Conservation (phyloP, 306 rosid species). For the Quercus suber region DNA sequence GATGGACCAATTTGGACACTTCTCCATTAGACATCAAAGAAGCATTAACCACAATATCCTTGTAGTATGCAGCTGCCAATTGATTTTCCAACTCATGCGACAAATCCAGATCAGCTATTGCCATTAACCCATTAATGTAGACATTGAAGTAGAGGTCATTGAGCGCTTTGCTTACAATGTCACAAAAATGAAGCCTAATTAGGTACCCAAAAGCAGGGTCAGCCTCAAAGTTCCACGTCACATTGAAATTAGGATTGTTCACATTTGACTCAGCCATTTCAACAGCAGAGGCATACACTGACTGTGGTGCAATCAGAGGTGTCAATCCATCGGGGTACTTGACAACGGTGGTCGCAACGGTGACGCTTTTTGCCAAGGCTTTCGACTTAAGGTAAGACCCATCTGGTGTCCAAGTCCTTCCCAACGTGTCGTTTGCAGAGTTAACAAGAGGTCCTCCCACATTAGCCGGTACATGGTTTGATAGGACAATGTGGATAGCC, state of each 20-base stretch:
- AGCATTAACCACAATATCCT: conserved; percentile 55
- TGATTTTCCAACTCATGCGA: conserved; percentile 24
- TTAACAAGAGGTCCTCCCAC: conserved; percentile 52
- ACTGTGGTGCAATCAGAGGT: conserved; percentile 41
- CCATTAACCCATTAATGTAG: conserved; percentile 40
- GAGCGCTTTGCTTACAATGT: conserved; percentile 46
- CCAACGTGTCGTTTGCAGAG: conserved; percentile 43
- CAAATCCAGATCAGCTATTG: conserved; percentile 40
- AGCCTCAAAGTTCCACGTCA: conserved; percentile 54
- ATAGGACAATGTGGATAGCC: conserved; percentile 23
- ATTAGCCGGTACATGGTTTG: conserved; percentile 40
- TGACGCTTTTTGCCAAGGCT: conserved; percentile 23
- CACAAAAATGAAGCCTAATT: conserved; percentile 55
- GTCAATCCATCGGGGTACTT: conserved; percentile 29
- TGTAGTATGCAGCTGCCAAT: conserved; percentile 40
- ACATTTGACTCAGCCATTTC: conserved; percentile 40
- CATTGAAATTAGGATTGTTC: conserved; percentile 37
- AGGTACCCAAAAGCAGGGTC: conserved; percentile 43
- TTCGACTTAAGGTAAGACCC: conserved; percentile 30
- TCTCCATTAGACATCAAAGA: conserved; percentile 40
- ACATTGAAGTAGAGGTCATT: conserved; percentile 47
- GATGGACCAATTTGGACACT: conserved; percentile 46
- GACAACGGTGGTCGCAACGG: conserved; percentile 23
- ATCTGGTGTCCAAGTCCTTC: conserved; percentile 51
- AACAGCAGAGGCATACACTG: conserved; percentile 41